Conservation (phyloP, 1,284 basidiomycete species). For the Papiliotrema fonsecae region DNA sequence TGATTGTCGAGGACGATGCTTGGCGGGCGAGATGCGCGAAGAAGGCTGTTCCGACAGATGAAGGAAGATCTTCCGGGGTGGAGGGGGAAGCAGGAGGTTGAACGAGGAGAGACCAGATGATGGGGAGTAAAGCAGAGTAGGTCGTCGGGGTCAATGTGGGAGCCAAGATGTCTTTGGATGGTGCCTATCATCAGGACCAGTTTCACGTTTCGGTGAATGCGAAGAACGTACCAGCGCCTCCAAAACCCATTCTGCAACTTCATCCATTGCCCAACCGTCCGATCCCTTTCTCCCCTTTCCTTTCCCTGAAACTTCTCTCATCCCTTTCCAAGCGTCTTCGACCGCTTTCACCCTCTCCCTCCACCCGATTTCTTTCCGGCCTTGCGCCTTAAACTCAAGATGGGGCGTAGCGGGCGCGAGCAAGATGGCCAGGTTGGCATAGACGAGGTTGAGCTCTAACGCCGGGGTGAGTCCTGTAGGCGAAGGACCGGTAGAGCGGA, state of each 20-base stretch:
- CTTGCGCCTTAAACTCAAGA: conserved; percentile 9
- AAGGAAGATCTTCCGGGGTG: conserved; percentile 16
- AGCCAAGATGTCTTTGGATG: conserved; percentile 44
- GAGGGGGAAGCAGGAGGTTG: conserved; percentile 32
- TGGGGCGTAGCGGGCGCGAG: conserved; percentile 24
- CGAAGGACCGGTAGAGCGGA: conserved; percentile 40
- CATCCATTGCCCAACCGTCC: conserved; percentile 31
- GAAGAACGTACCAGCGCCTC: conserved; percentile 55
- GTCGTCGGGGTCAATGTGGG: conserved; percentile 57
- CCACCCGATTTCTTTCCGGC: conserved; percentile 19
- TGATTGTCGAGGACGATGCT: conserved; percentile 43
- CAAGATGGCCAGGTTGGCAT: conserved; percentile 42
- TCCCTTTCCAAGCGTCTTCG: conserved; percentile 30
- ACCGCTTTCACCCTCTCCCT: conserved; percentile 24
- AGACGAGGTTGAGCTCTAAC: conserved; percentile 57
- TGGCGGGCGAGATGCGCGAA: conserved; percentile 36
- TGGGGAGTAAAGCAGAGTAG: conserved; percentile 69
- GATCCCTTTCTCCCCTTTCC: conserved; percentile 12
- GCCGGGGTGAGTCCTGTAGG: conserved; percentile 40
- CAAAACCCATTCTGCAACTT: conserved; percentile 61
- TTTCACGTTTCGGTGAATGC: not conserved
- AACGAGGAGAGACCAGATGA: conserved; percentile 75
- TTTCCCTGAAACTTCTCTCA: conserved; percentile 12
- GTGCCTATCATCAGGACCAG: conserved; percentile 16
- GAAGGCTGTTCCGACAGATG: conserved; percentile 27